A percentile compares a stretch with the other conserved stretches of the same genome.
phyloP scores from a whole-genome alignment of 2,329 filamentous ascomycete species.

The Macroventuria anomochaeta region DNA sequence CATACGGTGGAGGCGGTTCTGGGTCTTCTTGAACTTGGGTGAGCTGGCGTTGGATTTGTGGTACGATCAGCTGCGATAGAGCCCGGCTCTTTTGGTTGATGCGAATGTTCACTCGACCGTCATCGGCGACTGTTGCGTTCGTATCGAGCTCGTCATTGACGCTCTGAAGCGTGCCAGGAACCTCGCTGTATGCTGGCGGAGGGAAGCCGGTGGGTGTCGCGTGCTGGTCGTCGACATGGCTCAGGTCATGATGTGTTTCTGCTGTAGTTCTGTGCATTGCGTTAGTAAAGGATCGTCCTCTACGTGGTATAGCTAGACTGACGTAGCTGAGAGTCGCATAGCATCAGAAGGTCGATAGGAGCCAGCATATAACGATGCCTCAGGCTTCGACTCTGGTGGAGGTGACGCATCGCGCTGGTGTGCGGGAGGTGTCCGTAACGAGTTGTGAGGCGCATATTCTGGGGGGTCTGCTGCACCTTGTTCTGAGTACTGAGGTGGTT shows the following conservation, averaged over 20 bases:
- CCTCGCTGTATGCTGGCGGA: slow-evolving; percentile 52
- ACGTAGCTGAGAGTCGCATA: slow-evolving; percentile 21
- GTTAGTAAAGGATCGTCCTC: slow-evolving; percentile 15
- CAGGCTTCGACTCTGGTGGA: slow-evolving; percentile 28
- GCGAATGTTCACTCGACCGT: slow-evolving; percentile 51
- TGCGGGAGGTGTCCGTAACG: slow-evolving; percentile 5
- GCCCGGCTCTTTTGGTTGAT: slow-evolving; percentile 49
- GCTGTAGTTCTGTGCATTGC: slow-evolving; percentile 16
- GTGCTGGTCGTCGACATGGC: slow-evolving; percentile 25
- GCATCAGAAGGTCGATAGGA: slow-evolving; percentile 36
- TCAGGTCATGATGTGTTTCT: slow-evolving; percentile 23
- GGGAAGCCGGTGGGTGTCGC: slow-evolving; percentile 29
- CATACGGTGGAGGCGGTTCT: slow-evolving; percentile 70
- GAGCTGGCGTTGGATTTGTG: slow-evolving; percentile 48
- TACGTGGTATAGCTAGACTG: slow-evolving; percentile 9
- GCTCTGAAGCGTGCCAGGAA: slow-evolving; percentile 48
- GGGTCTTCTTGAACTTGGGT: slow-evolving; percentile 56
- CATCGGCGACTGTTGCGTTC: slow-evolving; percentile 53
- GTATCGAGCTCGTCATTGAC: slow-evolving; percentile 50
- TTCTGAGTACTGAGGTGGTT: slow-evolving; percentile 25
- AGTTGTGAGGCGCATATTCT: slow-evolving; percentile 10
- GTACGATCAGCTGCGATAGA: slow-evolving; percentile 47
- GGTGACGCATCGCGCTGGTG: slow-evolving; percentile 4
- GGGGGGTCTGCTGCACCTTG: slow-evolving; percentile 21
- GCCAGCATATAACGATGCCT: slow-evolving; percentile 36